A percentile compares a stretch with the other conserved stretches of the same genome.
Conservation (phyloP, 805 yeast species). For the Ogataea naganishii region DNA sequence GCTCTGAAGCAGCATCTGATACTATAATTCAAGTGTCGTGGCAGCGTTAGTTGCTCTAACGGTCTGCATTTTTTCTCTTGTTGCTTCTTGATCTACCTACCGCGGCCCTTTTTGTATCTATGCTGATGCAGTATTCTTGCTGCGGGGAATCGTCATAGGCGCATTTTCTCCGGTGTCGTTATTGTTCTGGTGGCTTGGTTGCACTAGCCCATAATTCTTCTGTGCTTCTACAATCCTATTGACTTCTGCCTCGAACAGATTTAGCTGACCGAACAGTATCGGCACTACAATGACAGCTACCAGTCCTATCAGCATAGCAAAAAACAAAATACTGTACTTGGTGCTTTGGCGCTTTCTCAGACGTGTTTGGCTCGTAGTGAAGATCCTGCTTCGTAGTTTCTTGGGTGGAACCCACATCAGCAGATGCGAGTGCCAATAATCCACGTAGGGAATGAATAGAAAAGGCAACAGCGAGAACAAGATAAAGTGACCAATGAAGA, state of each 20-base stretch:
- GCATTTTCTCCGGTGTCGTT: slow-evolving; percentile 60
- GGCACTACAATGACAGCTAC: slow-evolving; percentile 39
- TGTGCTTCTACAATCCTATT: slow-evolving; percentile 9
- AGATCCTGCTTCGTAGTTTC: slow-evolving; percentile 29
- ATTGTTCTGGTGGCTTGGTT: slow-evolving; percentile 51
- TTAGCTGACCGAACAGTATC: slow-evolving; percentile 22
- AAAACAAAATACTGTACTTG: slow-evolving; percentile 38
- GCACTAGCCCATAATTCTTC: slow-evolving; percentile 32
- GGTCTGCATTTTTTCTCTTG: no score
- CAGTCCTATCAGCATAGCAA: slow-evolving; percentile 29
- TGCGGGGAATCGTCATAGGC: slow-evolving; percentile 33
- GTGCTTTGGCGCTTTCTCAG: slow-evolving; percentile 31
- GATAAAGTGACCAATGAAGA: slow-evolving; percentile 33
- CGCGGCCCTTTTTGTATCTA: no score
- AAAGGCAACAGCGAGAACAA: slow-evolving; percentile 30
- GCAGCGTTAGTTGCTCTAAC: no score
- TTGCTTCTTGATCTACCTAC: no score
- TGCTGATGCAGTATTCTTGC: no score
- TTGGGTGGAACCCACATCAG: slow-evolving; percentile 40
- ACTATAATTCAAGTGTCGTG: no score
- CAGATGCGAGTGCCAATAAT: slow-evolving; percentile 39
- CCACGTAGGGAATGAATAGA: slow-evolving; percentile 36
- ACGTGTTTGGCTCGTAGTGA: slow-evolving; percentile 28
- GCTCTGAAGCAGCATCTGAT: no score
- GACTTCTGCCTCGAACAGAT: slow-evolving; percentile 6